Evolutionary conservation across 306 rosid species (phyloP), one percentile per base, ranked within the genome.

Genomic region (Castanea sativa): DNA sequence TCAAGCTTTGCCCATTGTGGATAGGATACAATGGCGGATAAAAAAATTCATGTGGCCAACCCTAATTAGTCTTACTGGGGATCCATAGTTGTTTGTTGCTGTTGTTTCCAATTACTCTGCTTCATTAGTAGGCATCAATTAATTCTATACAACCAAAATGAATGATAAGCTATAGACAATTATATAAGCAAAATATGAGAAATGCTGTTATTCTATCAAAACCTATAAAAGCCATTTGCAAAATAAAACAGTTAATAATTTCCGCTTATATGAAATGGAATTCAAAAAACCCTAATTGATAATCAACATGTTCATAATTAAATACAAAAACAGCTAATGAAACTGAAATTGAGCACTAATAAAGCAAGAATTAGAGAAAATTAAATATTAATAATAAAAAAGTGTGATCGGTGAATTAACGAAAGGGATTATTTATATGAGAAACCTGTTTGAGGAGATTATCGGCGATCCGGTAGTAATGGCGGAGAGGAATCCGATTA

Each of bases 391-490:
- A 33, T 1, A 33, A 33, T 5, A 5, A 5, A 33, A 5, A 41
- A 45, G 43, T 30, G 20, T 55, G 33, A 58, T 30, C 9, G 65
- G 27, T 16, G 53, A 1, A 51, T 75, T 43, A 18, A 53, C 33
- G 20, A 32, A 32, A 16, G 16, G 60, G 70, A 5, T 16, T 16
- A 32, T 49, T 12, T 49, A 49, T 49, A 49, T 49, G 6, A 25
- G 33, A 14, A 38, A 93, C 99, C 99, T 96, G 98, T 74, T 89
- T 90, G 86, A 96, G 93, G 76, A 96, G 98, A 60, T 87, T 91
- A 85, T 93, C 97, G 60, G 99, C 98, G 77, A 96, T 96, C 27
- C 99, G 93, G 56, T 90, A 91, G 83, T 96, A 96, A 72, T 90
- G 75, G 20, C 87, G 94, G 78, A 96, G 96, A 65, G 94, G 88